Conservation (phyloP, 139 green algal genomes). For the Raphidocelis subcapitata region DNA sequence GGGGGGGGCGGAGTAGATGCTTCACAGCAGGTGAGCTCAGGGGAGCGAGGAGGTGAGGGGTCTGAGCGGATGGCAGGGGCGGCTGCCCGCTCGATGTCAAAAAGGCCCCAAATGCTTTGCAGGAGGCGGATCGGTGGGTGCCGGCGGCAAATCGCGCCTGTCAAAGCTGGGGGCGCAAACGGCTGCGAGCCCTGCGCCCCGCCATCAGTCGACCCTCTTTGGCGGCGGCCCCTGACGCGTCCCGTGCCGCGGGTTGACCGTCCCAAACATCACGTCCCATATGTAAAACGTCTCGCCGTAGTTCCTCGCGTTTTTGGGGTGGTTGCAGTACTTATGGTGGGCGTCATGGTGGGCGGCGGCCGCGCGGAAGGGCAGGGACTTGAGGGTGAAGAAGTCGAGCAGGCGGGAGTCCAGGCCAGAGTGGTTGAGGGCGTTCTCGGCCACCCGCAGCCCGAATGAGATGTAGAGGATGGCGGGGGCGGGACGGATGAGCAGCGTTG, state of each 20-base stretch:
- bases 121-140: too few relatives aligned
- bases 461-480: constrained; percentile 9
- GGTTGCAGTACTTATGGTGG: constrained; percentile 32
- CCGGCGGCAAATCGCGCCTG: too few relatives aligned
- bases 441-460: constrained; percentile 9
- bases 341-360: constrained; percentile 23
- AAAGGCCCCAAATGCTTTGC: too few relatives aligned
- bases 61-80: too few relatives aligned
- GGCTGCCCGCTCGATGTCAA: too few relatives aligned
- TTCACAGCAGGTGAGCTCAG: too few relatives aligned
- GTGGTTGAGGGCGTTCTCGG: constrained; percentile 27
- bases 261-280: constrained; percentile 22
- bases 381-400: constrained; percentile 15
- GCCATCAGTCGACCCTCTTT: too few relatives aligned
- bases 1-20: too few relatives aligned
- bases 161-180: too few relatives aligned
- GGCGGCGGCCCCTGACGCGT: too few relatives aligned
- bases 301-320: constrained; percentile 21
- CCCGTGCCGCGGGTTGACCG: neutral
- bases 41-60: too few relatives aligned
- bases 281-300: constrained; percentile 25
- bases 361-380: constrained; percentile 18
- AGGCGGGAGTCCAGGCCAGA: constrained; percentile 6
- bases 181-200: too few relatives aligned
- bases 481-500: constrained; percentile 6